Conservation (phyloP, 768 basidiomycete genomes). For the Termitomyces eurrhizus region DNA sequence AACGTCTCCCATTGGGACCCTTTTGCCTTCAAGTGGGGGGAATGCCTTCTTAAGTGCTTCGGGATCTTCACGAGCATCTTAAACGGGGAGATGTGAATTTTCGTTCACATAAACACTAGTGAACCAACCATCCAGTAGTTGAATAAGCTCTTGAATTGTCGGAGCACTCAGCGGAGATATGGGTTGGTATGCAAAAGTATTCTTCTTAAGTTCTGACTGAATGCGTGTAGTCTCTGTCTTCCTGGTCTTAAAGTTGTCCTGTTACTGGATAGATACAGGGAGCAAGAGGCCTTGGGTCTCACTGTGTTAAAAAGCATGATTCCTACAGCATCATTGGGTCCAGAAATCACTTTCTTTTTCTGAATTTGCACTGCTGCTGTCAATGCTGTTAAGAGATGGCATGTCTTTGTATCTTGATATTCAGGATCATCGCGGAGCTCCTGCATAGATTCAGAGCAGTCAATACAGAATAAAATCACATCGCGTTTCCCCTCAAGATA, state of each 20-base stretch:
- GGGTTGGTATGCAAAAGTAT: slow-evolving; percentile 70
- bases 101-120: neutral
- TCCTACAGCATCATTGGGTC: slow-evolving; percentile 87
- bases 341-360: slow-evolving; percentile 85
- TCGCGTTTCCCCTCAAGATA: slow-evolving; percentile 73
- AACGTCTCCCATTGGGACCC: slow-evolving; percentile 81
- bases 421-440: slow-evolving; percentile 59
- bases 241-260: slow-evolving; percentile 30
- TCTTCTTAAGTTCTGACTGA: slow-evolving; percentile 62
- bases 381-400: slow-evolving; percentile 74
- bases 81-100: neutral
- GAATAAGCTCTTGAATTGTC: slow-evolving; percentile 74
- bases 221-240: slow-evolving; percentile 26
- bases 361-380: slow-evolving; percentile 83
- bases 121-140: slow-evolving; percentile 68
- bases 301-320: slow-evolving; percentile 93
- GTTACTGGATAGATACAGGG: slow-evolving; percentile 6
- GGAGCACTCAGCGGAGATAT: slow-evolving; percentile 77
- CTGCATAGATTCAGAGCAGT: slow-evolving; percentile 91
- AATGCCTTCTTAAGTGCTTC: slow-evolving; percentile 54
- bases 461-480: slow-evolving; percentile 93
- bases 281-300: slow-evolving; percentile 24
- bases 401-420: slow-evolving; percentile 65
- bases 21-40: slow-evolving; percentile 54
- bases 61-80: slow-evolving; percentile 67